Evolutionary conservation across 345 rosid species (phyloP).

Genomic region (Orychophragmus violaceus): DNA sequence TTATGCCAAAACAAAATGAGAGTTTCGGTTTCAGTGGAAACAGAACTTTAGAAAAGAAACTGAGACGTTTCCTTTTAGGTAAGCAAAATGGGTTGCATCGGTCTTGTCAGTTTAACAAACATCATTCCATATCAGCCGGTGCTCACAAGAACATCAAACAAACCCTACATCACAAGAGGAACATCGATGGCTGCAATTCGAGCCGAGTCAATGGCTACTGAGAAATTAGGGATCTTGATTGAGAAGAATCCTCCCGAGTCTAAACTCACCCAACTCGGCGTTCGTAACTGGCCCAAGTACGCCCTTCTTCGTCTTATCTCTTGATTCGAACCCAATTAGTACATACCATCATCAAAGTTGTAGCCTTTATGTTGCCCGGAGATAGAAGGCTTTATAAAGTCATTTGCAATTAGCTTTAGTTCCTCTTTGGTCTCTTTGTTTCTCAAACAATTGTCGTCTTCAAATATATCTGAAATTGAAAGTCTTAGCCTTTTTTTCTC

Average conservation of each 20-base stretch:
- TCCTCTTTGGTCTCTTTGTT: neutral
- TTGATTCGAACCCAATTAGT: neutral
- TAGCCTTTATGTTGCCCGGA: neutral
- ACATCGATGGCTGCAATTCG: slow-evolving; percentile 25
- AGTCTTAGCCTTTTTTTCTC: neutral
- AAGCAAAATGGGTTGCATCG: slow-evolving; percentile 22
- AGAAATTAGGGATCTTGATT: slow-evolving; percentile 62
- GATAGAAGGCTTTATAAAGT: neutral
- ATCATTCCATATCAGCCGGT: neutral
- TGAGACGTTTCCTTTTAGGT: too few species aligned
- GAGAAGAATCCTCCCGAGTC: slow-evolving; percentile 71
- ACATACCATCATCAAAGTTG: neutral
- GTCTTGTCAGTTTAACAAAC: slow-evolving; percentile 2
- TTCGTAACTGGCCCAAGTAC: slow-evolving; percentile 80
- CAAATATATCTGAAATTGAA: neutral
- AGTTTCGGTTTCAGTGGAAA: neutral
- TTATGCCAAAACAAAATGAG: neutral
- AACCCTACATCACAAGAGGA: slow-evolving; percentile 6
- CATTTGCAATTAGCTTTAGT: neutral
- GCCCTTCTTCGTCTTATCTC: neutral
- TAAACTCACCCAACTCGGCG: slow-evolving; percentile 67
- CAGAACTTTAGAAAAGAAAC: too few species aligned
- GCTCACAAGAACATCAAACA: neutral
- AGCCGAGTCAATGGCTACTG: slow-evolving; percentile 52
- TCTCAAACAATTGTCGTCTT: too few species aligned